phyloP scores from a whole-genome alignment of 2,329 filamentous ascomycete genomes.

The Talaromyces funiculosus region DNA sequence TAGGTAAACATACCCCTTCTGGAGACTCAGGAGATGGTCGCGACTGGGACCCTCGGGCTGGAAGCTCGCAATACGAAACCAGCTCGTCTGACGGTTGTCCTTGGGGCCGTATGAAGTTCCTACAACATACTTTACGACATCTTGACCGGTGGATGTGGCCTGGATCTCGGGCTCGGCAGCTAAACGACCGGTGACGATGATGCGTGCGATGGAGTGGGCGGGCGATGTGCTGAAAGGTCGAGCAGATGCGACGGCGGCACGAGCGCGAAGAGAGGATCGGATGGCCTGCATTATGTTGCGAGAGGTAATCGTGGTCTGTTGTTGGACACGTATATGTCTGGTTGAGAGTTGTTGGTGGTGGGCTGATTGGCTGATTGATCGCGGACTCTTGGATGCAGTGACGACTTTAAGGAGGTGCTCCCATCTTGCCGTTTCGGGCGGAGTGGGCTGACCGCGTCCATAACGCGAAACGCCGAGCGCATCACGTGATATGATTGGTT shows the following conservation, averaged over 20 bases:
- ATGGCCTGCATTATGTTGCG: conserved; percentile 25
- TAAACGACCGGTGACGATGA: conserved; percentile 82
- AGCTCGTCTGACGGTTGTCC: conserved; percentile 73
- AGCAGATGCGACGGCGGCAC: conserved; percentile 27
- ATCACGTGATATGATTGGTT: conserved; percentile 2
- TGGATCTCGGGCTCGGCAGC: conserved; percentile 71
- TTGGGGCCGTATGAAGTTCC: conserved; percentile 61
- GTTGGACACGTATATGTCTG: background rate
- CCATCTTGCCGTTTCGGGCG: conserved; percentile 11
- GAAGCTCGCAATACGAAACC: conserved; percentile 78
- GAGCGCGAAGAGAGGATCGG: conserved; percentile 45
- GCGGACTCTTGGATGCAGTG: background rate
- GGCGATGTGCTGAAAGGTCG: conserved; percentile 71
- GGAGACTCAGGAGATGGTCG: conserved; percentile 66
- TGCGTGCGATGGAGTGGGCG: conserved; percentile 62
- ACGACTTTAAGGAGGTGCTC: background rate
- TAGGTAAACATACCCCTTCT: conserved; percentile 69
- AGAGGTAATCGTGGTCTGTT: background rate
- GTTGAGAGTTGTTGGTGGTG: background rate
- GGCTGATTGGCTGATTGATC: background rate
- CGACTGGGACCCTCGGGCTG: conserved; percentile 58
- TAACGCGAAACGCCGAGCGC: background rate
- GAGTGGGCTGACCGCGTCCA: background rate
- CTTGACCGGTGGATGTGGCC: conserved; percentile 62
- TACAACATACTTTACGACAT: conserved; percentile 71